Evolutionary conservation across 139 green algal species (phyloP), one percentile per base, ranked within the genome.

Genomic region (Chlorella sp.): DNA sequence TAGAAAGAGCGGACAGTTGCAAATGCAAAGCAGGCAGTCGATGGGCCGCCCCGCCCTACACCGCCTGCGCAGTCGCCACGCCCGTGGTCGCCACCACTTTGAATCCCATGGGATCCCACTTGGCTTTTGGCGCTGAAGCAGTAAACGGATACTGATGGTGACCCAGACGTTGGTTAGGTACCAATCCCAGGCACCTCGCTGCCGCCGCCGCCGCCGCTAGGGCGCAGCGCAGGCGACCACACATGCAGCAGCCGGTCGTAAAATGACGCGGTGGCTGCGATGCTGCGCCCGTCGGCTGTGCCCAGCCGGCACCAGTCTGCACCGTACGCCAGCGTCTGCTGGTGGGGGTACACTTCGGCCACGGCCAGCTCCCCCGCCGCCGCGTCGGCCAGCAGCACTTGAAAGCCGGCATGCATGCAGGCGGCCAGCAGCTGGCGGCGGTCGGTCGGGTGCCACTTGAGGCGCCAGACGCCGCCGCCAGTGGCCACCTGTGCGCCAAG

Each of bases 341-440:
- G 68, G 43, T 82, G 55, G 14, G 75, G 11, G 27, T 89, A 90
- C 8, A 63, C 40, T 19, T 77, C 61, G 2, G 41, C 23, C 2
- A 88, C 27, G 2, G 15, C 14, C 46, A 84, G 58, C 31, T 41
- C n/a, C 58, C 21, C 8, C 23, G 8, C 43, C 8, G 42, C 51
- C 6, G 7, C 43, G 8, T 68, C 58, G 31, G 65, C 55, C 23
- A 36, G 40, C 42, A 82, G 58, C 45, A 85, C 46, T 6, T 78
- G 78, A 82, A 94, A 95, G 59, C 93, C 93, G 55, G 87, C 85
- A 75, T 97, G 91, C 93, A 97, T 97, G 78, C 87, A 91, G 17
- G 93, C 93, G 9, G 85, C 86, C 56, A 96, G 77, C 36, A 97
- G 64, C 19, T 91, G 70, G 8, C 56, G 5, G 0, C 77, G 73